Conservation (phyloP, 305 asterid genomes). For the Fraxinus floribunda region DNA sequence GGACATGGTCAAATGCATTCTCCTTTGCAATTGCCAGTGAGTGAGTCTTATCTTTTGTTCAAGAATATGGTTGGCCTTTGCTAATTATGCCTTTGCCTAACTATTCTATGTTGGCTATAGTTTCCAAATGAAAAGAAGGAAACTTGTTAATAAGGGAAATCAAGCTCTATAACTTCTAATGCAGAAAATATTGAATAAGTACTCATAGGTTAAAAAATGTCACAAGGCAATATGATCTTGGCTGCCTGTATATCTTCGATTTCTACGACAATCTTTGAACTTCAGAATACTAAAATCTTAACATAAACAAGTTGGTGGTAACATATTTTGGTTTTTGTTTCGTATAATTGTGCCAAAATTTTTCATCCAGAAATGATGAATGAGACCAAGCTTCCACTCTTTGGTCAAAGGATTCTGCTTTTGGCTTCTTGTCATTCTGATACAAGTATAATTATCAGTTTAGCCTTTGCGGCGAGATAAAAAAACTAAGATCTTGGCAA, state of each 20-base stretch:
- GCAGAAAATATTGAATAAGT: background rate
- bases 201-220: background rate
- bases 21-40: slow-evolving; percentile 93
- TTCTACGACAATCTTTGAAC: background rate
- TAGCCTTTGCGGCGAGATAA: background rate
- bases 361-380: background rate
- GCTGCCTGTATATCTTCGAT: background rate
- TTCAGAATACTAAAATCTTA: background rate
- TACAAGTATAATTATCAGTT: background rate
- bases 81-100: background rate
- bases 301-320: background rate
- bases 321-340: background rate
- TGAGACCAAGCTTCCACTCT: background rate
- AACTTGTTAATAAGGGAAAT: background rate
- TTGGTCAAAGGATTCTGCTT: background rate
- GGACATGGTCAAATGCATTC: slow-evolving; percentile 81
- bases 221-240: background rate
- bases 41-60: slow-evolving; percentile 22
- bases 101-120: background rate
- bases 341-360: background rate
- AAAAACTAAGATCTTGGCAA: background rate
- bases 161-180: background rate
- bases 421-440: background rate
- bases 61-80: background rate
- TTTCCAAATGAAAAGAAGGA: background rate